phyloP scores from a whole-genome alignment of 805 yeast species.

The Metschnikowia chrysomelidarum region DNA sequence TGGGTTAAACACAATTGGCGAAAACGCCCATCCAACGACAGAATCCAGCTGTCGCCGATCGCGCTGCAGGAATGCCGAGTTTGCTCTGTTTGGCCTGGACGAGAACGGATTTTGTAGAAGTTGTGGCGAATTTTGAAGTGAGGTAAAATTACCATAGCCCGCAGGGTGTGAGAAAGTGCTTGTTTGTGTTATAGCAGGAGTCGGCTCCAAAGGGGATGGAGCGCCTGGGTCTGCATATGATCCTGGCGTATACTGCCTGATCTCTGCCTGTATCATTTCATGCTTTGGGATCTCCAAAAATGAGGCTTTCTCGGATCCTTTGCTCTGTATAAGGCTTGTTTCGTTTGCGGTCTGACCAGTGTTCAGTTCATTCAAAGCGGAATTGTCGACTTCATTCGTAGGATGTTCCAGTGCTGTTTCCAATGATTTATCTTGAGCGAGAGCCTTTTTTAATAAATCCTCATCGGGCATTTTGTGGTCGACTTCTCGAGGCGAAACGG shows the following conservation, averaged over 20 bases:
- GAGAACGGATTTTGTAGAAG: conserved; percentile 1
- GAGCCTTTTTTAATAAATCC: too few species aligned
- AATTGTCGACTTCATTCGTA: too few species aligned
- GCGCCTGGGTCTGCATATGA: conserved; percentile 79
- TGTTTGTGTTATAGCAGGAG: conserved; percentile 41
- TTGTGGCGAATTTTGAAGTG: not conserved
- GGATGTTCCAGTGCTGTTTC: too few species aligned
- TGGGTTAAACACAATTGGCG: conserved; percentile 82
- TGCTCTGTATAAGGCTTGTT: not conserved
- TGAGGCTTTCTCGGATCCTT: conserved; percentile 6
- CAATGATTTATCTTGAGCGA: too few species aligned
- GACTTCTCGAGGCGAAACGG: too few species aligned
- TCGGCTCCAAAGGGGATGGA: conserved; percentile 60
- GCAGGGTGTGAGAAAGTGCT: conserved; percentile 15
- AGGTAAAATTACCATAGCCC: not conserved
- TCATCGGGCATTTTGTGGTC: too few species aligned
- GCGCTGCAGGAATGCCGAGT: not conserved
- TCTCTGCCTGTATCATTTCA: conserved; percentile 46
- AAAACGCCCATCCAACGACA: conserved; percentile 57
- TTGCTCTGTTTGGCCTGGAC: conserved; percentile 6
- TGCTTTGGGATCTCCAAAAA: conserved; percentile 54
- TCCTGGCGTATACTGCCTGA: conserved; percentile 10
- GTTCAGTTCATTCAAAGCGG: conserved; percentile 3
- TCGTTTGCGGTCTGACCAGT: not conserved
- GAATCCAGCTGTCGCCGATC: conserved; percentile 10